phyloP scores from a whole-genome alignment of 331 rosid genomes.

The Quercus phellos region DNA sequence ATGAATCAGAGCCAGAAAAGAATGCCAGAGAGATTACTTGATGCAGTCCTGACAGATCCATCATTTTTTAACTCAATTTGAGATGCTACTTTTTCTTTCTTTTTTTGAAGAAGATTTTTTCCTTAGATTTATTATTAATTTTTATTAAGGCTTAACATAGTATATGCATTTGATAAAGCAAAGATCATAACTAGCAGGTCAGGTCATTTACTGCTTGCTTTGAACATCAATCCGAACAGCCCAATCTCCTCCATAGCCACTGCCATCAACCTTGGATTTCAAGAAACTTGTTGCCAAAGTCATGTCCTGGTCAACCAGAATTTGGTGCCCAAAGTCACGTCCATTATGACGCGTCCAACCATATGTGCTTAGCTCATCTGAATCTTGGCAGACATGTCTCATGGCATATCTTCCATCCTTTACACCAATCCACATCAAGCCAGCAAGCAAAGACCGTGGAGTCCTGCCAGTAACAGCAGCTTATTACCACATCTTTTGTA shows the following conservation, averaged over 20 bases:
- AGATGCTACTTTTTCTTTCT: conserved; percentile 7
- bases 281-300: conserved; percentile 68
- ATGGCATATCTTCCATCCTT: conserved; percentile 55
- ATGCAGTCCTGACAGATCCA: neutral
- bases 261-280: conserved; percentile 67
- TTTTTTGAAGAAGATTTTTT: neutral
- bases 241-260: conserved; percentile 99
- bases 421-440: conserved; percentile 54
- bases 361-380: conserved; percentile 45
- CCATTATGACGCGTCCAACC: conserved; percentile 58
- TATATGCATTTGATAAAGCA: neutral
- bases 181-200: conserved; percentile 9
- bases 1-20: neutral
- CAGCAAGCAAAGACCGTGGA: conserved; percentile 82
- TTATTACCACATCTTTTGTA: conserved; percentile 6
- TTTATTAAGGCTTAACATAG: neutral
- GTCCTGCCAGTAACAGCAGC: conserved; percentile 48
- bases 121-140: neutral
- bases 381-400: conserved; percentile 66
- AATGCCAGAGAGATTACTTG: neutral
- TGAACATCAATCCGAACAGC: conserved; percentile 62
- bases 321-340: conserved; percentile 71
- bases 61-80: neutral
- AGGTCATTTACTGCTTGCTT: conserved; percentile 46
- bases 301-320: conserved; percentile 68